Evolutionary conservation across 345 rosid species (phyloP), one percentile per base, ranked within the genome.

Genomic region (Camelina laxa): DNA sequence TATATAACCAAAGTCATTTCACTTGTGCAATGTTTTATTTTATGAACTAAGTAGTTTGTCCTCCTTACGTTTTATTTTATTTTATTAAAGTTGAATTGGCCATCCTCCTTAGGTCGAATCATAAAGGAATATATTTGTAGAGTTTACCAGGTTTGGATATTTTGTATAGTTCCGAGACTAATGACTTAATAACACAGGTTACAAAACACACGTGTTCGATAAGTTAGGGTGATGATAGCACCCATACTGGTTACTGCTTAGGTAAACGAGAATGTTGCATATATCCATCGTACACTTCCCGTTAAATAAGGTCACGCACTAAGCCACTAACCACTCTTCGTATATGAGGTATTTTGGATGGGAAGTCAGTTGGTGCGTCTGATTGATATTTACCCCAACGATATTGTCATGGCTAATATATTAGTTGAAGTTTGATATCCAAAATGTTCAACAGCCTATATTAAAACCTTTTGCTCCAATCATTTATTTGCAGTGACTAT

Each of bases 401-500:
- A 17, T 48, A 8, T 17, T 17, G 19, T 48, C 3, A 48, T 17
- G 41, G 21, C 50, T 54, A 6, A 68, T 22, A 30, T 12, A 38
- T 41, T 39, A 68, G 27, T 68, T 67, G 48, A 36, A 21, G 33
- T 53, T 33, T 7, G 9, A 33, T 50, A 17, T 57, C 31, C 15
- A 50, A 62, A 59, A 17, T 12, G 10, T 19, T 36, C 36, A 21
- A 36, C 15, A 15, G 36, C 5, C 11, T 15, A 20, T 15, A 14
- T 63, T 73, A 2, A 53, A 64, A 6, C 21, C 8, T 70, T 27
- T 33, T 42, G 16, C 16, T 48, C 16, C 21, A 20, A 48, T 30
- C 42, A 57, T 45, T 36, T 7, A 16, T 65, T 22, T 35, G 48
- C 15, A 63, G 44, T 41, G 48, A 55, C 33, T 63, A 55, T 54